phyloP scores from a whole-genome alignment of 2,329 filamentous ascomycete species.

The Bipolaris victoriae region DNA sequence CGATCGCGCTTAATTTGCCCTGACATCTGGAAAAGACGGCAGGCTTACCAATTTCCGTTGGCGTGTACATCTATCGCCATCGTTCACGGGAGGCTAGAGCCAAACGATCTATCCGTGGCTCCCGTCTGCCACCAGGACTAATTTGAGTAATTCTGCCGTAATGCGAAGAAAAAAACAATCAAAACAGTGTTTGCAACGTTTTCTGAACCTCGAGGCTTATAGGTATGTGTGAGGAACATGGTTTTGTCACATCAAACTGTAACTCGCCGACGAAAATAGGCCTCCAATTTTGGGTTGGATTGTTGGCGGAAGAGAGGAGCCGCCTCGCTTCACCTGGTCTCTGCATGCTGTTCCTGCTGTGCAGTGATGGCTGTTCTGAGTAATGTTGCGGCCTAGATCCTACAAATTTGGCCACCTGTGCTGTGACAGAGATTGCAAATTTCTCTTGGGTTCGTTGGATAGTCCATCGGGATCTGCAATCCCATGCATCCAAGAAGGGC shows the following conservation, averaged over 20 bases:
- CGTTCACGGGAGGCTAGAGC: background rate
- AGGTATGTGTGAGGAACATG: background rate
- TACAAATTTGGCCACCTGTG: background rate
- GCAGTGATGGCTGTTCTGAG: background rate
- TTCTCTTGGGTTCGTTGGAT: background rate
- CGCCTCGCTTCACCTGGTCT: background rate
- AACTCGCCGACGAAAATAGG: background rate
- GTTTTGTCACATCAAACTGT: background rate
- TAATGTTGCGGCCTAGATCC: background rate
- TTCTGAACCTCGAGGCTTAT: background rate
- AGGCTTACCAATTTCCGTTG: slow-evolving; percentile 11
- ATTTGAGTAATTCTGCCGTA: slow-evolving; percentile 8
- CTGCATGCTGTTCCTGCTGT: slow-evolving; percentile 12
- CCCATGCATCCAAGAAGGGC: background rate
- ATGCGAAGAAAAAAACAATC: background rate
- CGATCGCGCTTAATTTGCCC: slow-evolving; percentile 21
- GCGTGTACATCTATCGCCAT: background rate
- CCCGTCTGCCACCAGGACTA: slow-evolving; percentile 15
- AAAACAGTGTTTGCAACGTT: background rate
- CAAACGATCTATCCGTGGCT: background rate
- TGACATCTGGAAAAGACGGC: slow-evolving; percentile 17
- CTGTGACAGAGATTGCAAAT: background rate
- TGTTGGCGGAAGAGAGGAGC: background rate
- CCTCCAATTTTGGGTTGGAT: too few relatives aligned
- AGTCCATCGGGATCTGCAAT: background rate